Evolutionary conservation across 2,329 filamentous ascomycete genomes (phyloP).

Genomic region (Trichoderma atroviride): DNA sequence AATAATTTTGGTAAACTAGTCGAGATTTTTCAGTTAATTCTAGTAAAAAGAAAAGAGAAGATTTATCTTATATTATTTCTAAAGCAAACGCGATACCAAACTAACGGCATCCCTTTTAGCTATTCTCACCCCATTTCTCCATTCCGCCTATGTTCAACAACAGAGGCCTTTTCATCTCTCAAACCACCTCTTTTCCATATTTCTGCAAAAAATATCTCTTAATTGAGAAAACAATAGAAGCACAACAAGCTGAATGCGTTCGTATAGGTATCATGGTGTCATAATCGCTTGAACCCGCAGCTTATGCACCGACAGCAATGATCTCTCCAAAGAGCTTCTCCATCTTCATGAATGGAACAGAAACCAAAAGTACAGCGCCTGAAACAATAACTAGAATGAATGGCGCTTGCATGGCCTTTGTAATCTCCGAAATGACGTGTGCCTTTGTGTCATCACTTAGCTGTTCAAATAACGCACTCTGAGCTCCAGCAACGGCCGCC

Average conservation of each 20-base stretch:
- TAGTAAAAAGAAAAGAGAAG: no score
- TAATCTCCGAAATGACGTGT: constrained; percentile 5
- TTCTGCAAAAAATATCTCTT: background rate
- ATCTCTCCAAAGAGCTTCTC: constrained; percentile 10
- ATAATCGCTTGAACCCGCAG: background rate
- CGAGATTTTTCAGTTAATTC: no score
- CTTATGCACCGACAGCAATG: background rate
- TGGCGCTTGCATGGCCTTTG: constrained; percentile 8
- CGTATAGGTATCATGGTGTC: background rate
- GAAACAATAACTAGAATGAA: constrained; percentile 19
- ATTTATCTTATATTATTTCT: background rate
- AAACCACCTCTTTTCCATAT: background rate
- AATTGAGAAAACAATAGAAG: background rate
- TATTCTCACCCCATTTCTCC: background rate
- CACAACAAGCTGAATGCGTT: background rate
- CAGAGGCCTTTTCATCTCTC: background rate
- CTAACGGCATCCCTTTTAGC: background rate
- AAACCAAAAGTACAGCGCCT: constrained; percentile 3
- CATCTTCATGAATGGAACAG: background rate
- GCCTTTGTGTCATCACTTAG: background rate
- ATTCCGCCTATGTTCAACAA: background rate
- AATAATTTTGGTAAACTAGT: no score
- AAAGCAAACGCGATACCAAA: background rate
- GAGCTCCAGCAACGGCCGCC: constrained; percentile 14
- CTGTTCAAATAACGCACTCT: constrained; percentile 13